Percentiles rank a stretch among this genome's conserved stretches.
These are phyloP conservation scores for Phanerochaete sordida DNA, from an alignment of 768 basidiomycete species.

Conservation along the genomic window DNA sequence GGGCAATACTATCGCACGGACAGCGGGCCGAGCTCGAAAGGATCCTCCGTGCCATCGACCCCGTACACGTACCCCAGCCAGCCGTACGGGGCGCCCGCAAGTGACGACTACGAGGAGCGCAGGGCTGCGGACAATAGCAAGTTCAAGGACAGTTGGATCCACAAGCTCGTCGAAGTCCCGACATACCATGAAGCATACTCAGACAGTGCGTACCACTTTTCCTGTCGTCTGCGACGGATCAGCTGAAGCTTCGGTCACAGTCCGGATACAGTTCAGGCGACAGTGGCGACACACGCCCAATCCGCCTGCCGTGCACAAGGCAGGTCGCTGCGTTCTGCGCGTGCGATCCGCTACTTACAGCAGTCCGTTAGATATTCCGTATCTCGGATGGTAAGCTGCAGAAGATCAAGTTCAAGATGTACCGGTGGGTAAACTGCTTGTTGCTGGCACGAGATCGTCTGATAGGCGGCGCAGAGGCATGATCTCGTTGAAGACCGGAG, in stretches of 20 bases:
- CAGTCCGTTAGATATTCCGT: background rate
- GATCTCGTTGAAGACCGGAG: background rate
- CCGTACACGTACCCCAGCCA: too few species aligned
- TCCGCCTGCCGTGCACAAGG: constrained; percentile 2
- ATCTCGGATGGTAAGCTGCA: background rate
- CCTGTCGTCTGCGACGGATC: background rate
- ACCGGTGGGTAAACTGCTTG: background rate
- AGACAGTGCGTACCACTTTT: background rate
- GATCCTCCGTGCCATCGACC: too few species aligned
- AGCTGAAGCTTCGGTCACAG: background rate
- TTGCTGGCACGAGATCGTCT: too few species aligned
- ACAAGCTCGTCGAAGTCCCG: too few species aligned
- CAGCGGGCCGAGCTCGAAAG: too few species aligned
- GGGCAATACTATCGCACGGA: too few species aligned
- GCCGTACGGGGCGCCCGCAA: too few species aligned
- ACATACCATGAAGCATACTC: too few species aligned
- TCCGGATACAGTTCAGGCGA: constrained; percentile 10
- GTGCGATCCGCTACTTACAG: background rate
- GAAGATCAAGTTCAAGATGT: background rate
- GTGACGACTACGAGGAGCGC: too few species aligned
- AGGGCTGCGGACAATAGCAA: too few species aligned
- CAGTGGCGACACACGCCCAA: constrained; percentile 18
- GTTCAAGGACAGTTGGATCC: too few species aligned
- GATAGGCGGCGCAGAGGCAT: background rate
- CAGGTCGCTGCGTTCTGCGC: background rate